These are phyloP conservation scores for Cryptosporidium bovis DNA, from an alignment of 169 alveolate species.

Conservation along the genomic window DNA sequence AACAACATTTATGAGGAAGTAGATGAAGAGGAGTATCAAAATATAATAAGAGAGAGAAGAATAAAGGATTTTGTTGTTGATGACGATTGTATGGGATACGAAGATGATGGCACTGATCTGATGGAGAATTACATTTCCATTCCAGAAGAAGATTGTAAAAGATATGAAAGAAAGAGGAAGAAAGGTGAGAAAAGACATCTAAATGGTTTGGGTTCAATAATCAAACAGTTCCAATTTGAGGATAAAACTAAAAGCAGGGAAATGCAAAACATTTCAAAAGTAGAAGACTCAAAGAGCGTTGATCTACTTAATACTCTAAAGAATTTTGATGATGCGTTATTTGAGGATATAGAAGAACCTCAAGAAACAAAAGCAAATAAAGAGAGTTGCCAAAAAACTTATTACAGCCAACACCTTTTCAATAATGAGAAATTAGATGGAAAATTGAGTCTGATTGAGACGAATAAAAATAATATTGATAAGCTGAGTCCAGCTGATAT, in stretches of 20 bases:
- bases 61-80: slow-evolving; percentile 52
- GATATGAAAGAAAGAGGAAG: slow-evolving; percentile 6
- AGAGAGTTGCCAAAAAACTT: not conserved
- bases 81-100: slow-evolving; percentile 68
- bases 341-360: slow-evolving; percentile 13
- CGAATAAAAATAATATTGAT: not conserved
- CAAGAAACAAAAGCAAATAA: not conserved
- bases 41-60: slow-evolving; percentile 39
- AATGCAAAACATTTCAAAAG: not conserved
- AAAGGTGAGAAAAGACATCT: slow-evolving; percentile 19
- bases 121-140: slow-evolving; percentile 46
- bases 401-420: not conserved
- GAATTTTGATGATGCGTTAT: slow-evolving; percentile 19
- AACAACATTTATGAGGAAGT: slow-evolving; percentile 51
- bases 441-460: not conserved
- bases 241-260: not conserved
- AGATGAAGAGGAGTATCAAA: slow-evolving; percentile 62
- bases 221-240: slow-evolving; percentile 43
- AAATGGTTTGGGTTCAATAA: slow-evolving; percentile 2
- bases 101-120: slow-evolving; percentile 68
- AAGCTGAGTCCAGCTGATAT: not conserved
- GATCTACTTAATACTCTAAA: slow-evolving; percentile 34
- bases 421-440: too few relatives aligned
- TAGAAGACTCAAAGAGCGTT: not conserved
- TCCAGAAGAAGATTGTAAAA: slow-evolving; percentile 1